Evolutionary conservation across 371 early-diverging fungal species (phyloP), one percentile per base, ranked within the genome.

Genomic region (Nosema muscidifuracis): DNA sequence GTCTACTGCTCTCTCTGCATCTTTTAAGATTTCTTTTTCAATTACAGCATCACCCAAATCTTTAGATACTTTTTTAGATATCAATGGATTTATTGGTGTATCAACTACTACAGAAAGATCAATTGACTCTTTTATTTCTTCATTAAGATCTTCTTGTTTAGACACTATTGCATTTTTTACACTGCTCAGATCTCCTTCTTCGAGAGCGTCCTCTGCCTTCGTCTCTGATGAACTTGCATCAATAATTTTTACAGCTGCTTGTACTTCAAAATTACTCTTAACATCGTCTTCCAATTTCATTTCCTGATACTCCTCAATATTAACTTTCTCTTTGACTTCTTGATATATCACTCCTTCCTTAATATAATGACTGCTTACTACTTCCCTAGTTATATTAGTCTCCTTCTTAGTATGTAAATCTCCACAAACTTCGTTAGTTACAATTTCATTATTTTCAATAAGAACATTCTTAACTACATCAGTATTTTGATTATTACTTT

Each of bases 41-140:
- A 69, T 60, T 30, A 69, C 50, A 28, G 40, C 70, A 40, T 69
- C 70, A 7, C 70, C 70, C 38, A 69, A 53, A 50, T 69, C 70
- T 9, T 33, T 26, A 0, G 20, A 4, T n/a, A 28, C n/a, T 61
- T 61, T 69, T 53, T 34, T 42, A 7, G n/a, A 40, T 24, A 60
- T 2, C 15, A 53, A 50, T 43, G 70, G 60, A 18, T 60, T 24
- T 12, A 61, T 50, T 20, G 70, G 70, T 28, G 61, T 69, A 38
- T 69, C 70, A 26, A 50, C 51, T 42, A 56, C 43, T 15, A n/a
- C n/a, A n/a, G 24, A 3, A 24, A 18, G 1, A 30, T 69, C 70
- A 69, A 69, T 69, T 3, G 61, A 47, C 16, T 69, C 70, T 50
- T 61, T 58, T 24, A 69, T 69, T 38, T 69, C 61, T 36, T 44